Evolutionary conservation across 208 protist species (phyloP), one percentile per base, ranked within the genome.

Genomic region (Crithidia sp.): DNA sequence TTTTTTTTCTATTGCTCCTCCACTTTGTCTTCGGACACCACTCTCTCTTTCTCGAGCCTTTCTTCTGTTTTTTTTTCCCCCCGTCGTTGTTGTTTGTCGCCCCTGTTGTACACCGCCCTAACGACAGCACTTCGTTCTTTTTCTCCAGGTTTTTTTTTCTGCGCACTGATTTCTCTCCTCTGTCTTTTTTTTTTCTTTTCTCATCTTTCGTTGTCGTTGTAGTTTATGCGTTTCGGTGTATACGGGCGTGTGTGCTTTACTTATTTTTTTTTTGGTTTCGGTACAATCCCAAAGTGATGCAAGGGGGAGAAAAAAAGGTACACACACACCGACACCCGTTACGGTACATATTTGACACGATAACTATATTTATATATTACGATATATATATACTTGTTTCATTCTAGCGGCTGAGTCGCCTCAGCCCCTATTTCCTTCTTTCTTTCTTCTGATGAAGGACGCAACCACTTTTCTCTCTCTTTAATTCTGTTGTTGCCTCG

Each of bases 171-270:
- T 0, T 43, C 40, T 43, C 44, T 37, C 52, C 14, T 53, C 36
- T 9, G 41, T 76, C 10, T 56, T 71, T 70, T 58, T 2, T 65
- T 65, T 65, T 56, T 19, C 28, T 28, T 28, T 43, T 13, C 16
- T 40, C 13, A 37, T 9, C 41, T 59, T 28, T 55, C 9, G 36
- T 37, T 45, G 17, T 8, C 19, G 44, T 37, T 65, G 49, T 65
- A 65, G 49, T 65, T 50, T 65, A 65, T 65, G 49, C 49, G 17
- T 65, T 50, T 52, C 7, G 44, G 10, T 52, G 14, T 65, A 7
- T 65, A 37, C 17, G 36, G 44, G 59, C 13, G 40, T 65, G 36
- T 65, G 59, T 45, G 45, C n/a, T 17, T 67, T 55, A 55, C 12
- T 57, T 67, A 28, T 28, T 28, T 28, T 28, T 28, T 28, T 28